Percentiles rank a stretch among this genome's conserved stretches.
Conservation (phyloP, 306 rosid species). For the Ormosia semicastrata region DNA sequence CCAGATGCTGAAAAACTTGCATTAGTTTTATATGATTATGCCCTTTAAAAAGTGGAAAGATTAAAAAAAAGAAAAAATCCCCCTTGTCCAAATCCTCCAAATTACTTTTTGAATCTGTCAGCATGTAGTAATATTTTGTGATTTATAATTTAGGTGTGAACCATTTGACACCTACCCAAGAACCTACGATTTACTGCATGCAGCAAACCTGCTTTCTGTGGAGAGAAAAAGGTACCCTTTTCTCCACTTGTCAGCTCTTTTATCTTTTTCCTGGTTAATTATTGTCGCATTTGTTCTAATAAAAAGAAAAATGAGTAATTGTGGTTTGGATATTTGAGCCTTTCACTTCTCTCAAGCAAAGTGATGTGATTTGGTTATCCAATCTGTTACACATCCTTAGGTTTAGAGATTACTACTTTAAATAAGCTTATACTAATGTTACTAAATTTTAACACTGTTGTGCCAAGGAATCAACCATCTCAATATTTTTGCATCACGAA, state of each 20-base stretch:
- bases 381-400: neutral
- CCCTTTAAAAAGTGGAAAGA: neutral
- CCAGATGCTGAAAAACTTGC: neutral
- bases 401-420: neutral
- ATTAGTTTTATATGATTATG: neutral
- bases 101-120: constrained; percentile 16
- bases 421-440: neutral
- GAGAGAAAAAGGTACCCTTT: constrained; percentile 79
- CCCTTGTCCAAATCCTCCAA: neutral
- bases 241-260: neutral
- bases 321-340: neutral
- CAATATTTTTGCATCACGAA: neutral
- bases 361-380: neutral
- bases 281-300: neutral
- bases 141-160: constrained; percentile 72
- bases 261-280: constrained; percentile 4
- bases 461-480: neutral
- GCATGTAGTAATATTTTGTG: constrained; percentile 9
- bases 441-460: constrained; percentile 4
- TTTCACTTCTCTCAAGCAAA: neutral
- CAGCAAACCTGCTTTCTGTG: constrained; percentile 70
- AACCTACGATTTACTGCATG: constrained; percentile 92
- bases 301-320: neutral
- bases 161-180: constrained; percentile 97
- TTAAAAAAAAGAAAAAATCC: neutral